Percentiles rank a stretch among this genome's conserved stretches.
Evolutionary conservation across 371 early-diverging fungal genomes (phyloP).

Genomic region (Sporodiniella umbellata): DNA sequence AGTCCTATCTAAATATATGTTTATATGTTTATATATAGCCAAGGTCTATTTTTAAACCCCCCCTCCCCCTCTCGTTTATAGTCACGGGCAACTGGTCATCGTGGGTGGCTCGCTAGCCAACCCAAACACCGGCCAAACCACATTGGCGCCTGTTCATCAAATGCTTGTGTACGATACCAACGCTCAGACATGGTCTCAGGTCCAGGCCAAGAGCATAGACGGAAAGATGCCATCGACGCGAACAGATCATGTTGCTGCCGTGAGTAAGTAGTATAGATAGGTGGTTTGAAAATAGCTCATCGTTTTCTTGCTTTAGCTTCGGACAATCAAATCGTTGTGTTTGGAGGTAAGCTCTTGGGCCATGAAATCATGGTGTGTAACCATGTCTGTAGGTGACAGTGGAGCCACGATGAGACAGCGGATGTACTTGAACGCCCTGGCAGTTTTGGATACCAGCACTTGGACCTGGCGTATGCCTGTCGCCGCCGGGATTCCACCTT

Average conservation of each 20-base stretch:
- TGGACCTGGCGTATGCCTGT: constrained; percentile 39
- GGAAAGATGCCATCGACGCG: constrained; percentile 20
- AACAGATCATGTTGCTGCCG: constrained; percentile 34
- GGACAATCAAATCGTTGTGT: constrained; percentile 36
- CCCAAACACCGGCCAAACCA: too few relatives aligned
- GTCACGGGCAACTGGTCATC: too few relatives aligned
- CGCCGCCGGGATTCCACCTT: constrained; percentile 35
- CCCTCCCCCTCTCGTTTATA: constrained; percentile 16
- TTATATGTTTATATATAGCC: not conserved
- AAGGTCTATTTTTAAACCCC: constrained; percentile 3
- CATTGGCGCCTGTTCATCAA: too few relatives aligned
- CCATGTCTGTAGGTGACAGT: constrained; percentile 27
- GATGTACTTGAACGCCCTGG: constrained; percentile 28
- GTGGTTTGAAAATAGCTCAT: not conserved
- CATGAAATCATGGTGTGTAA: not conserved
- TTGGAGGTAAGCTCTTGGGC: constrained; percentile 33
- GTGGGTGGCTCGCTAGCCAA: too few relatives aligned
- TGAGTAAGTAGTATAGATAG: constrained; percentile 34
- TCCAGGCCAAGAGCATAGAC: constrained; percentile 15
- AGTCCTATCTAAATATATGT: too few relatives aligned
- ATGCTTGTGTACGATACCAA: constrained; percentile 29
- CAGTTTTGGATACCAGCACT: constrained; percentile 38
- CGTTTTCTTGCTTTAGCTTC: constrained; percentile 14
- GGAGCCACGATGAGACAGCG: constrained; percentile 13
- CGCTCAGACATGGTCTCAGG: constrained; percentile 22